Base-by-base conservation (phyloP, 1,284 basidiomycete species). In the Polyporus tsugae region DNA sequence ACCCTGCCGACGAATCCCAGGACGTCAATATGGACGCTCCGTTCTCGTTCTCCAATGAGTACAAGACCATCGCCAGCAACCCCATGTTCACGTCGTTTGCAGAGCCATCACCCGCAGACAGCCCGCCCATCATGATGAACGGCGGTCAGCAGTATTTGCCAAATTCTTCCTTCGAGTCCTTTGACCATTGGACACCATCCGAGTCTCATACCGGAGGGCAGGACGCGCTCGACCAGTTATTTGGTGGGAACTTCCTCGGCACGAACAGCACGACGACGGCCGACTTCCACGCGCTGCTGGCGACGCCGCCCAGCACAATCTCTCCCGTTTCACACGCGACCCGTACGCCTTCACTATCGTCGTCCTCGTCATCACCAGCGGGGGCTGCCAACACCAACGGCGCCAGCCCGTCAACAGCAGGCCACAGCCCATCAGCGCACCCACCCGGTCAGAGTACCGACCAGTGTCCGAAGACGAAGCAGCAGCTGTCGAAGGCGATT, bases 71-170 rank as follows among this genome's bases (percentile, higher is more conserved):
- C 67, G 91, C 91, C 60, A 90, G 84, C 78, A 93, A 93, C 72
- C 91, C 93, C 1, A 84, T 89, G 78, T 93, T 90, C 82, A 92
- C 91, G 84, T 92, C 92, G n/a, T 91, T 91, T 75, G 86, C 89
- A 11, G 90, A 92, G 60, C 84, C 85, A 1, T 87, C 88, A 75
- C 72, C 81, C 78, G 38, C 73, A 77, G 53, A 79, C 80, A 59
- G 75, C 62, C 74, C 70, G 29, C 63, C 70, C 19, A 53, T 65
- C 29, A 66, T 72, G 22, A 65, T 71, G 64, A 77, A 76, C 65
- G 44, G 52, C 65, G 39, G 35, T 22, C 69, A 72, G 22, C 70
- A 68, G 6, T 69, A 69, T 41, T 63, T 63, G 10, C 63, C 64
- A 15, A 29, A 29, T 29, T 72, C 73, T 52, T 74, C 77, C 33